phyloP scores from a whole-genome alignment of 2,329 filamentous ascomycete genomes.

The Trichoderma aggressivum region DNA sequence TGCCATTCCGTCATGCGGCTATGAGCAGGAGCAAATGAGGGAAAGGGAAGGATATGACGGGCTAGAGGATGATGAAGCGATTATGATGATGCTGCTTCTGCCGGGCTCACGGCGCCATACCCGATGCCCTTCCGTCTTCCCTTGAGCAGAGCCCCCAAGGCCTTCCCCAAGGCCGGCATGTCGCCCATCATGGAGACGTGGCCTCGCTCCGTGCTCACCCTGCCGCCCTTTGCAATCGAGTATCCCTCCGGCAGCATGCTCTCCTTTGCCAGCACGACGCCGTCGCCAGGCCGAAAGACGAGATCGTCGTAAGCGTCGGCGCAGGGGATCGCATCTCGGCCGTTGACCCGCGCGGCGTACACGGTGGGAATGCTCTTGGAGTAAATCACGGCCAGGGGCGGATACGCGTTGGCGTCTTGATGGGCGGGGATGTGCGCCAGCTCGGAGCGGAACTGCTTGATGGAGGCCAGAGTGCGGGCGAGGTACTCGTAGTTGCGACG shows the following conservation, averaged over 20 bases:
- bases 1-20: neutral
- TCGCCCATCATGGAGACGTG: constrained; percentile 88
- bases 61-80: neutral
- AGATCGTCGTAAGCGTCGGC: constrained; percentile 82
- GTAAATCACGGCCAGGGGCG: constrained; percentile 79
- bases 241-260: constrained; percentile 85
- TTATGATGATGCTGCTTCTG: neutral
- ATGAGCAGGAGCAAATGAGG: neutral
- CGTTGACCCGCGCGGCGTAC: constrained; percentile 71
- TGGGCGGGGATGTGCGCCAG: constrained; percentile 60
- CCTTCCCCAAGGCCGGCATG: constrained; percentile 73
- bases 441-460: constrained; percentile 72
- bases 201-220: constrained; percentile 76
- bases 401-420: constrained; percentile 68
- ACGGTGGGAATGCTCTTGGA: constrained; percentile 84
- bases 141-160: constrained; percentile 63
- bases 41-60: neutral
- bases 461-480: constrained; percentile 66
- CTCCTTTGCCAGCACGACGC: constrained; percentile 80
- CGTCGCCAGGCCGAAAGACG: constrained; percentile 82
- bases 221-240: constrained; percentile 65
- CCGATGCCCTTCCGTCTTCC: constrained; percentile 73
- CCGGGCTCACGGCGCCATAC: neutral
- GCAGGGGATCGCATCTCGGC: constrained; percentile 69
- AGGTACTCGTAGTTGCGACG: constrained; percentile 61